Evolutionary conservation across 371 early-diverging fungal genomes (phyloP).

Genomic region (Rhizopus arrhizus): DNA sequence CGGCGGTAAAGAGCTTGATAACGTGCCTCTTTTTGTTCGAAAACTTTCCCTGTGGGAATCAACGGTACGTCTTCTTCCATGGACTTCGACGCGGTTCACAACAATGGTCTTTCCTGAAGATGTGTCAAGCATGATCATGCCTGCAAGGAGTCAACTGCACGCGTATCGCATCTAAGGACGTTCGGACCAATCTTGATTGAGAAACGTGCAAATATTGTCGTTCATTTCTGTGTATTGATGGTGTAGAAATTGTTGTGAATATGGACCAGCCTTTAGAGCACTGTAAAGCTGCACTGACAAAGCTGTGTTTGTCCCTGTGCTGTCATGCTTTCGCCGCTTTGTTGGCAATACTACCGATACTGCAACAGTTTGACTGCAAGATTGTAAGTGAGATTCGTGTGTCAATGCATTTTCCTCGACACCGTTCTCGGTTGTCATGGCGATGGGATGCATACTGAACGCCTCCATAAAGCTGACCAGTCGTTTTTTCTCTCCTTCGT

Average conservation of each 20-base stretch:
- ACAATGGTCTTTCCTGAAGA: conserved; percentile 21
- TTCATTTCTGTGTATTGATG: background rate
- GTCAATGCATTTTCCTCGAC: too few species aligned
- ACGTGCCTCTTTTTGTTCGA: background rate
- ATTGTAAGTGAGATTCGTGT: too few species aligned
- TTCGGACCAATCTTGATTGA: conserved; percentile 3
- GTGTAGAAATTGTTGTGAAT: background rate
- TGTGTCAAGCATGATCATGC: conserved; percentile 16
- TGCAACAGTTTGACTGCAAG: too few species aligned
- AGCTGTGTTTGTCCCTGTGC: background rate
- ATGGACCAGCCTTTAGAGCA: conserved; percentile 4
- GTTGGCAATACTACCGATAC: too few species aligned
- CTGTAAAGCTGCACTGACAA: conserved; percentile 1
- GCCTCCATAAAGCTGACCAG: too few species aligned
- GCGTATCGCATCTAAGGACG: conserved; percentile 19
- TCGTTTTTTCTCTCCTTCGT: too few species aligned
- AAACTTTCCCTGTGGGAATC: conserved; percentile 7
- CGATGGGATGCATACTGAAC: too few species aligned
- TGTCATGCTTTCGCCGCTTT: too few species aligned
- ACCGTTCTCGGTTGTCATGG: too few species aligned
- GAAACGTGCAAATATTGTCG: background rate
- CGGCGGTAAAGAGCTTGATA: background rate
- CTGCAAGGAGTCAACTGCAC: conserved; percentile 19
- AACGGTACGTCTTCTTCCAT: conserved; percentile 11
- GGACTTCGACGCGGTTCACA: conserved; percentile 32